These are phyloP conservation scores for Chrysanthemum lavandulifolium DNA, from an alignment of 129 eudicot genomes.

Conservation along the genomic window DNA sequence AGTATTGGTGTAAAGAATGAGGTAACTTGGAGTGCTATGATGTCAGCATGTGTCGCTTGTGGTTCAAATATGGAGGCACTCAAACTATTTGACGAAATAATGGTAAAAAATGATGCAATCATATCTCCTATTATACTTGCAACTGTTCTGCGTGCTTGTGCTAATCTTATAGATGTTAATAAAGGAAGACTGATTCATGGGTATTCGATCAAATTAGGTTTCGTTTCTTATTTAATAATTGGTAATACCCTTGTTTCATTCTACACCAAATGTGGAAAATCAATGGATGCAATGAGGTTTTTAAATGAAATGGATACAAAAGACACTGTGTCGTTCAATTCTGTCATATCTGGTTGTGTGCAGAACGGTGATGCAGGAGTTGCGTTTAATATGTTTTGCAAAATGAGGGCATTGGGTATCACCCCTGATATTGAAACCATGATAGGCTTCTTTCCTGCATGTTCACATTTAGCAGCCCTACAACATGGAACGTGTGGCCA, in stretches of 20 bases:
- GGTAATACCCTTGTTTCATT: slow-evolving; percentile 72
- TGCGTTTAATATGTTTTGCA: slow-evolving; percentile 50
- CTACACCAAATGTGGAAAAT: slow-evolving; percentile 71
- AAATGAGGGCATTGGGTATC: slow-evolving; percentile 52
- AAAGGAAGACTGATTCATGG: slow-evolving; percentile 64
- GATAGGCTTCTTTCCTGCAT: slow-evolving; percentile 84
- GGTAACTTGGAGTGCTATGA: slow-evolving; percentile 90
- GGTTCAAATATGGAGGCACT: slow-evolving; percentile 53
- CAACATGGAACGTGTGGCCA: slow-evolving; percentile 75
- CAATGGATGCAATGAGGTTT: slow-evolving; percentile 52
- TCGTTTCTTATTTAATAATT: slow-evolving; percentile 48
- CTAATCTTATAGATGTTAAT: slow-evolving; percentile 50
- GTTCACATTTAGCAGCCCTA: slow-evolving; percentile 78
- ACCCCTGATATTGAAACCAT: slow-evolving; percentile 70
- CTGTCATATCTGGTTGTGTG: slow-evolving; percentile 79
- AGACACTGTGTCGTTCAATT: slow-evolving; percentile 69
- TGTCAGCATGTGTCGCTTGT: slow-evolving; percentile 67
- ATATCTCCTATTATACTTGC: slow-evolving; percentile 62
- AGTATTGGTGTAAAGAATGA: slow-evolving; percentile 59
- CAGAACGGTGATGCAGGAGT: slow-evolving; percentile 73
- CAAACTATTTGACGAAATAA: slow-evolving; percentile 44
- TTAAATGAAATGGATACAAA: slow-evolving; percentile 59
- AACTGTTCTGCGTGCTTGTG: slow-evolving; percentile 68
- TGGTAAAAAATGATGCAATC: slow-evolving; percentile 30
- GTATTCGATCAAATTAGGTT: slow-evolving; percentile 54